phyloP scores from a whole-genome alignment of 768 basidiomycete genomes.

The Agaricus subrufescens region DNA sequence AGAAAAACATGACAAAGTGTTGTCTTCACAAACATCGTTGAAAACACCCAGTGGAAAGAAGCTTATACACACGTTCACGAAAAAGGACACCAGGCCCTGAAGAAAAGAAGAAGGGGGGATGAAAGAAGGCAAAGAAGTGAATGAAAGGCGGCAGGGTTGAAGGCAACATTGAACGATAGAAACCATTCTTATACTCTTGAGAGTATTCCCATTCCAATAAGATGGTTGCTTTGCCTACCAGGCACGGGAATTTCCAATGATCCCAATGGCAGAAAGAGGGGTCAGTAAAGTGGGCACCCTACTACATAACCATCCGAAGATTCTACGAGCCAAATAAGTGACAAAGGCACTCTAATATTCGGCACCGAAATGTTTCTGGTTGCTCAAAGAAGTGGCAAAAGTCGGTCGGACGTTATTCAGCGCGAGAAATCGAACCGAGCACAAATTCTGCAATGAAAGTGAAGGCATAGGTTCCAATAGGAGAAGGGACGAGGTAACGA shows the following conservation, averaged over 20 bases:
- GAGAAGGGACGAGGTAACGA: background rate
- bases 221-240: slow-evolving; percentile 13
- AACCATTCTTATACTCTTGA: background rate
- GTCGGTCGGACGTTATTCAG: too few species aligned
- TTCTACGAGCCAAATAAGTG: too few species aligned
- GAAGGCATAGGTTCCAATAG: background rate
- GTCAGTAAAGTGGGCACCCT: background rate
- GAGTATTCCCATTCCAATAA: background rate
- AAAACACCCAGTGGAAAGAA: slow-evolving; percentile 6
- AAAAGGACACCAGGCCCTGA: slow-evolving; percentile 14
- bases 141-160: background rate
- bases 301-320: background rate
- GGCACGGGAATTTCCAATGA: background rate
- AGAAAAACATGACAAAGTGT: slow-evolving; percentile 21
- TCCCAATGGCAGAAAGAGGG: background rate
- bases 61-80: slow-evolving; percentile 13
- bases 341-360: too few species aligned
- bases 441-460: too few species aligned
- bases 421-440: too few species aligned
- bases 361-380: too few species aligned
- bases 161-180: background rate
- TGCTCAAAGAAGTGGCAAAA: background rate
- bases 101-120: slow-evolving; percentile 19
- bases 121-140: slow-evolving; percentile 18
- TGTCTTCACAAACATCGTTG: slow-evolving; percentile 24